A percentile compares a stretch with the other conserved stretches of the same genome.
Evolutionary conservation across 345 rosid species (phyloP).

Genomic region (Crucihimalaya himalaica): DNA sequence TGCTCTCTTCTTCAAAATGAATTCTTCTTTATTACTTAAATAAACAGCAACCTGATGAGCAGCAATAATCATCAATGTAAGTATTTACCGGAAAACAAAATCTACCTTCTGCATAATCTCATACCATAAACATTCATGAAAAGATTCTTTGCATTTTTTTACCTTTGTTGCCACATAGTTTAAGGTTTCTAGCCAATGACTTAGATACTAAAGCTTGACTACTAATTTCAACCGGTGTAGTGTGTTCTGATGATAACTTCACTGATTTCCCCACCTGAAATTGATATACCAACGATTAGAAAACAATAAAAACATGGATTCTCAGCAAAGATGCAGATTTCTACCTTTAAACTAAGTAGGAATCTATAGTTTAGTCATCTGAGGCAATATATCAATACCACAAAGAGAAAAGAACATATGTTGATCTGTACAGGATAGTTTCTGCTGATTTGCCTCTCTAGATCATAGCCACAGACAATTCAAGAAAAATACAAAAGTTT

Average conservation of each 20-base stretch:
- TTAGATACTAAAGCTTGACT: constrained; percentile 20
- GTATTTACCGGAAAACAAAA: too few relatives aligned
- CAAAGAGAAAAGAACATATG: neutral
- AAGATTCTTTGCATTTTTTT: neutral
- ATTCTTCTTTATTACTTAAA: constrained; percentile 25
- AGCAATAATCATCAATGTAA: constrained; percentile 8
- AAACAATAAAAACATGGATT: neutral
- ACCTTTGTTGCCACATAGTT: constrained; percentile 28
- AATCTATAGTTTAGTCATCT: neutral
- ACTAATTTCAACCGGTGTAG: neutral
- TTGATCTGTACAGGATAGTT: neutral
- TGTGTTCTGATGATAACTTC: constrained; percentile 3
- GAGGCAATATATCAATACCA: neutral
- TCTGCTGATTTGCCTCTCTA: too few relatives aligned
- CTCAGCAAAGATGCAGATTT: neutral
- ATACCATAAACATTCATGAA: neutral
- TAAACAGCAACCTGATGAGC: constrained; percentile 33
- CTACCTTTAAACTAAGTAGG: neutral
- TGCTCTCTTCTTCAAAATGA: constrained; percentile 29
- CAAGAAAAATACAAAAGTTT: too few relatives aligned
- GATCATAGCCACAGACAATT: too few relatives aligned
- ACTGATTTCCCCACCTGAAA: constrained; percentile 39
- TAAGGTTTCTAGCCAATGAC: neutral
- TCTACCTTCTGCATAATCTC: too few relatives aligned
- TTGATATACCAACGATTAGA: neutral